Evolutionary conservation across 352 stramenopile species (phyloP), one percentile per base, ranked within the genome.

Genomic region (Phytophthora podocarpi): DNA sequence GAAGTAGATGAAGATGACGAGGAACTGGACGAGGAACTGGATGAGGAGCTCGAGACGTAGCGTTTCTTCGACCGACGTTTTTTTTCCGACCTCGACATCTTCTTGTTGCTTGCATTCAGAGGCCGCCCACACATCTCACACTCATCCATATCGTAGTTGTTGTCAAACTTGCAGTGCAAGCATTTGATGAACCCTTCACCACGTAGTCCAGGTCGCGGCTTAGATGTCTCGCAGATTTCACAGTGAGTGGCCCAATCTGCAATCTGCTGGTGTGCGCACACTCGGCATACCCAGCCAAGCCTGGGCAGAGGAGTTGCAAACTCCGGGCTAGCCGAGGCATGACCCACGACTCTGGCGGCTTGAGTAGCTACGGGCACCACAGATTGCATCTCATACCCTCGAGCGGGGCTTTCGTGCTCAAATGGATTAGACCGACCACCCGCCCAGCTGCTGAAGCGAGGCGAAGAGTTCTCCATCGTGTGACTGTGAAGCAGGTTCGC

Each of bases 221-320:
- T 90, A 0, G 74, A 87, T 0, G 78, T 89, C 46, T 90, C 81
- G 35, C 81, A 90, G 13, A 90, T 81, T 55, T 90, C 81, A 54
- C 78, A 90, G 26, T 87, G 74, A 8, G 78, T 87, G 7, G 80
- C 78, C 81, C 81, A 89, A 28, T 90, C 78, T 41, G 75, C 78
- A 23, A 83, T 70, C 60, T 90, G 81, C 47, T 90, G 81, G 30
- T 90, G 81, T 16, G 77, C 67, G 43, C 81, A 90, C 0, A 90
- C 78, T 8, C 81, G 81, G 42, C 81, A 90, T 18, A 90, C 70
- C 81, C 81, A 90, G 1, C 81, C 81, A 35, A 80, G 64, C 2
- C 70, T 72, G 3, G 59, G 50, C 23, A 85, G 37, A 5, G 72
- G 57, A 7, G 70, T 62, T 18, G 70, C 57, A 27, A 84, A 55